These are phyloP conservation scores for Arachis monticola DNA, from an alignment of 331 rosid species.

Conservation along the genomic window DNA sequence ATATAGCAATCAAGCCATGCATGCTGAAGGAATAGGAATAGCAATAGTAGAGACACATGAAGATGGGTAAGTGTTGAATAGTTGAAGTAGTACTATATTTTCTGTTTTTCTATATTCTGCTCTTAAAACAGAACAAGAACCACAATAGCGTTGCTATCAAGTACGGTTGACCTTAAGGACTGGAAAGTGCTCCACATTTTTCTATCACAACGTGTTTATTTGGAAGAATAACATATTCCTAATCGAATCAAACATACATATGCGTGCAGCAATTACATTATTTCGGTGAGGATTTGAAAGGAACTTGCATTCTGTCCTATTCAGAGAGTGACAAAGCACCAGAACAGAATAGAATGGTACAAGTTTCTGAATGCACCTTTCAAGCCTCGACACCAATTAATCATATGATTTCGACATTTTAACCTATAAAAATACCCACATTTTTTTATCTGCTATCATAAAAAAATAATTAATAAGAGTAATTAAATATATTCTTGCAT, in stretches of 20 bases:
- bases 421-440: constrained; percentile 14
- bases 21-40: no score
- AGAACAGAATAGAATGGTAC: constrained; percentile 18
- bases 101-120: no score
- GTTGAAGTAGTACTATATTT: no score
- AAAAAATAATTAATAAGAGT: neutral
- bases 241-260: constrained; percentile 10
- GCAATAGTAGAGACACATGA: no score
- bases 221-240: constrained; percentile 8
- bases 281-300: neutral
- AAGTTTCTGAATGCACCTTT: constrained; percentile 18
- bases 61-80: no score
- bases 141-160: no score
- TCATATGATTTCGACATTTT: constrained; percentile 23
- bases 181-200: constrained; percentile 28
- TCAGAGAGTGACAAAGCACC: constrained; percentile 29
- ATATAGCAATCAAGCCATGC: no score
- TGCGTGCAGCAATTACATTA: neutral
- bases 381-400: constrained; percentile 27
- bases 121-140: no score
- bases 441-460: no score
- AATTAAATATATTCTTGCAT: neutral
- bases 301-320: constrained; percentile 29
- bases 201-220: constrained; percentile 33
- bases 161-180: neutral